These are phyloP conservation scores for Oidiodendron maius DNA, from an alignment of 495 filamentous ascomycete genomes.

Conservation along the genomic window DNA sequence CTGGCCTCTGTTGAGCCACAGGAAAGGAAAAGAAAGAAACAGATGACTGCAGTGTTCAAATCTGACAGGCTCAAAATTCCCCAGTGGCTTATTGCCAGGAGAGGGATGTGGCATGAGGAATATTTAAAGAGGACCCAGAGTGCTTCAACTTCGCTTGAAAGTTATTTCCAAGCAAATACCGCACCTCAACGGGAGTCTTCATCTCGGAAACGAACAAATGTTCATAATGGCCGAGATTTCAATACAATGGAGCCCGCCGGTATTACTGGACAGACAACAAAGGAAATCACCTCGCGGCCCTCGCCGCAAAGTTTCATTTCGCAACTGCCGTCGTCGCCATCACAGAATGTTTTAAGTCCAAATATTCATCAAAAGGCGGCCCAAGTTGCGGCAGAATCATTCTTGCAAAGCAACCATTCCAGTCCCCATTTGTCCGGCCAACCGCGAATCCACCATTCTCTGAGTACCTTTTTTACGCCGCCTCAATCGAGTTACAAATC, in stretches of 20 bases:
- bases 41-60: conserved; percentile 13
- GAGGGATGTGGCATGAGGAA: conserved; percentile 4
- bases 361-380: no score
- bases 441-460: no score
- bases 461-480: no score
- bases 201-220: not conserved
- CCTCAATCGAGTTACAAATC: no score
- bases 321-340: no score
- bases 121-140: not conserved
- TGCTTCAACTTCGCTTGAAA: no score
- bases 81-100: conserved; percentile 3
- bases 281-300: not conserved
- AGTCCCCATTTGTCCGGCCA: no score
- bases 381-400: no score
- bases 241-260: not conserved
- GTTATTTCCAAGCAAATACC: no score
- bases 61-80: conserved; percentile 11
- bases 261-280: not conserved
- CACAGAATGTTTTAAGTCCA: no score
- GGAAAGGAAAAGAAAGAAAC: not conserved
- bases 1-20: not conserved
- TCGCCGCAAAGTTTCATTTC: no score
- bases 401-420: no score
- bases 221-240: not conserved
- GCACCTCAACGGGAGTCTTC: not conserved